Evolutionary conservation across 345 rosid species (phyloP), one percentile per base, ranked within the genome.

Genomic region (Euphorbia peplus): DNA sequence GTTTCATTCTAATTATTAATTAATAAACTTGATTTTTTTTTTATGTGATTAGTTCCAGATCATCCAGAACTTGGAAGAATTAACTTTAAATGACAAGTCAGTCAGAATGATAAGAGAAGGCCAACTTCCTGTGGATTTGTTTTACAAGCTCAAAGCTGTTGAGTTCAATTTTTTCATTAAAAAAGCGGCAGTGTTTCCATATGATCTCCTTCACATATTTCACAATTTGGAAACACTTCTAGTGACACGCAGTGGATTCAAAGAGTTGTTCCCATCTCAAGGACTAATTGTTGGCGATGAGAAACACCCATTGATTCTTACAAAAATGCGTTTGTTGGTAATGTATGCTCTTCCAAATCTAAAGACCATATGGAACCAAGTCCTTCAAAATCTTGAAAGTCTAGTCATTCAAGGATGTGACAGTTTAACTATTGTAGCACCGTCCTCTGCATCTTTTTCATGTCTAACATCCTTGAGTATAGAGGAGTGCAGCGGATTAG

Each of bases 361-460:
- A 8, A 7, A 19, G 46, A 19, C 60, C 12, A 41, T 67, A 9
- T 67, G 70, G 62, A 67, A 41, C 32, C 63, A 69, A 29, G 22
- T 67, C n/a, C 68, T 68, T 46, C 64, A 57, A 46, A 28, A 29
- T 68, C 72, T 69, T 32, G 72, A 50, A 55, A 51, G 30, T 52
- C 48, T 76, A 1, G 2, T 70, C 37, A 28, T 71, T n/a, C 0
- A 2, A n/a, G 10, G 0, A 10, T 74, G 77, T 48, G 22, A 0
- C n/a, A 44, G 51, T 2, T 30, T 80, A 62, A n/a, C 26, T 1
- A 50, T 8, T 56, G n/a, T 76, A 39, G 53, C 55, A 16, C 74
- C 37, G 0, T 26, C 35, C n/a, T 26, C 61, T 28, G 37, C 35
- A 16, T 59, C 46, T 59, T 59, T 59, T 46, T 25, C n/a, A 10